Evolutionary conservation across 441 rosid species (phyloP), one percentile per base, ranked within the genome.

Genomic region (Gossypium schwendimanii): DNA sequence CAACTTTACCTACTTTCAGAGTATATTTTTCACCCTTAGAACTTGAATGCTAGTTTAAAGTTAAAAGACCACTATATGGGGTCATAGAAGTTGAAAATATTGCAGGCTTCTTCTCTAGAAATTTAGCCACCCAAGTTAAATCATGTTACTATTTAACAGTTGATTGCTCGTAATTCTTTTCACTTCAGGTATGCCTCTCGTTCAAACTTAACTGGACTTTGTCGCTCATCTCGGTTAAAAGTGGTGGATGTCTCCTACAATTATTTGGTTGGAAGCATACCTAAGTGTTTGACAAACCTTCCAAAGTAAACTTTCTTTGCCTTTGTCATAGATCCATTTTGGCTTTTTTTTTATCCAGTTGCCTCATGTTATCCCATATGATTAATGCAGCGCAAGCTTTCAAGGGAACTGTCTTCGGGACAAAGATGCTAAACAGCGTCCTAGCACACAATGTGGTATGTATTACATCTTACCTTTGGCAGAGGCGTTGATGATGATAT

Each of bases 331-430:
- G 21, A 53, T 12, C 60, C 60, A 15, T 50, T 54, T 39, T 15
- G 71, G 10, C 26, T 68, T 68, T 17, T 15, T 1, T 28, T 41
- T 12, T 50, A 45, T 55, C 65, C 61, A 44, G 45, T 76, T 54
- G 55, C 21, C 73, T 73, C 74, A 57, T 23, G 24, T 76, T 77
- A 63, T 63, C 60, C 65, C 14, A 11, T 63, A 41, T 44, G 44
- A 33, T 47, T 44, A 57, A 20, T 82, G 77, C 84, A 95, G 99
- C 71, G 53, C 84, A 61, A 95, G 90, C 90, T 95, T 95, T 77
- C 97, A 89, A 80, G 97, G 97, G 76, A 95, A 95, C 77, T 95
- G 99, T 82, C 87, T 95, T 62, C 82, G 83, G 63, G 77, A 67
- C 75, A 89, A 84, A 77, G 86, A 88, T 75, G 73, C 81, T 20